These are phyloP conservation scores for Phyllostachys edulis DNA, from an alignment of 176 grass and related monocot species.

Conservation along the genomic window DNA sequence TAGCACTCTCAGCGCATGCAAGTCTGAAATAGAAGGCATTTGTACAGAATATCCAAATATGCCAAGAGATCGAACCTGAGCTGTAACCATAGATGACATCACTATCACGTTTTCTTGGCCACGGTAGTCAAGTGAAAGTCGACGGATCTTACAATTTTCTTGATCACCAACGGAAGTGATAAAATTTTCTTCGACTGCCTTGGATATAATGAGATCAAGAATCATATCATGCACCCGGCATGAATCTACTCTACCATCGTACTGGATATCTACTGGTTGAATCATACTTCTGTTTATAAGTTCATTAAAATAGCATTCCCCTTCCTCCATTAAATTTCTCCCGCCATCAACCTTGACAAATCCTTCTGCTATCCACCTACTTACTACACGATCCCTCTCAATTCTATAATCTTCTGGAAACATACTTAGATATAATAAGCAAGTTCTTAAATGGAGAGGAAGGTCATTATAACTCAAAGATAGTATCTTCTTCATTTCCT, in stretches of 20 bases:
- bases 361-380: conserved; percentile 35
- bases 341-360: not conserved
- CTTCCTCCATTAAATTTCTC: too few species aligned
- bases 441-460: too few species aligned
- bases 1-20: not conserved
- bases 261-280: too few species aligned
- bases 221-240: too few species aligned
- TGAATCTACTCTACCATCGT: too few species aligned
- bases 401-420: conserved; percentile 24
- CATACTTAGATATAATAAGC: not conserved
- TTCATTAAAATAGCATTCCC: too few species aligned
- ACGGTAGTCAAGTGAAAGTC: conserved; percentile 6
- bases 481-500: conserved; percentile 1
- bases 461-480: too few species aligned
- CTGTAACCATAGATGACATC: not conserved
- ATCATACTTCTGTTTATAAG: too few species aligned
- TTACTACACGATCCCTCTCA: not conserved
- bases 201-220: too few species aligned
- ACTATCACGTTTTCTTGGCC: not conserved
- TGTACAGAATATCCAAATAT: conserved; percentile 9
- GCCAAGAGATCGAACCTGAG: conserved; percentile 28
- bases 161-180: too few species aligned
- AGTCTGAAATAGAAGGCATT: conserved; percentile 2
- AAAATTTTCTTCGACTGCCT: too few species aligned
- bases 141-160: not conserved